Percentiles rank a stretch among this genome's conserved stretches.
phyloP scores from a whole-genome alignment of 2,329 filamentous ascomycete genomes.

The Meredithiella fracta region DNA sequence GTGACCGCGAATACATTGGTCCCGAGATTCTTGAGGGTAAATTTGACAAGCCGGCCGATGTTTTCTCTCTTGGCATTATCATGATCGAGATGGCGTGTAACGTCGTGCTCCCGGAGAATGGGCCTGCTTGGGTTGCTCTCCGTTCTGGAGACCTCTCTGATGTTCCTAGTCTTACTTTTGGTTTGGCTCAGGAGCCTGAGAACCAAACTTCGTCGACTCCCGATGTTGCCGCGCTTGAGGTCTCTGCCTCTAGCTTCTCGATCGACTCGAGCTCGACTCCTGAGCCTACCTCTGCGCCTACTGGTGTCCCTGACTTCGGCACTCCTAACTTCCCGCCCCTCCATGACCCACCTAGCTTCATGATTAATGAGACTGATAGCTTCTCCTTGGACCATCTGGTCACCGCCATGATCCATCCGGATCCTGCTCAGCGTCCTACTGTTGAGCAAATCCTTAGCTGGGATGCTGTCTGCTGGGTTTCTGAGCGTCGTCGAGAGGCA shows the following conservation, averaged over 20 bases:
- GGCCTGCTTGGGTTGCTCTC: slow-evolving; percentile 75
- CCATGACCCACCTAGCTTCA: slow-evolving; percentile 62
- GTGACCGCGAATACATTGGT: slow-evolving; percentile 90
- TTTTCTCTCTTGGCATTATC: slow-evolving; percentile 88
- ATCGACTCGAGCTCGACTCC: background rate
- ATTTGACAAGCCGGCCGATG: slow-evolving; percentile 79
- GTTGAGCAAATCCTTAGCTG: slow-evolving; percentile 57
- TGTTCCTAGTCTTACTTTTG: slow-evolving; percentile 74
- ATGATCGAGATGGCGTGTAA: slow-evolving; percentile 91
- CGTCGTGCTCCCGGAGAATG: slow-evolving; percentile 84
- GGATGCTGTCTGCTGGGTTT: slow-evolving; percentile 66
- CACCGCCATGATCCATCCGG: slow-evolving; percentile 69
- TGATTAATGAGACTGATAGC: slow-evolving; percentile 57
- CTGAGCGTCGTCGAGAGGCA: slow-evolving; percentile 58
- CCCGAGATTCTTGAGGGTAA: slow-evolving; percentile 77
- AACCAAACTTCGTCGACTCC: background rate
- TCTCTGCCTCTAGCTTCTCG: slow-evolving; percentile 3
- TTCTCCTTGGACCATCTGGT: slow-evolving; percentile 74
- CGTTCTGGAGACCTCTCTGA: slow-evolving; percentile 79
- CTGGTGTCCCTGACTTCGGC: slow-evolving; percentile 22
- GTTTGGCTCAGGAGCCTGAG: slow-evolving; percentile 47
- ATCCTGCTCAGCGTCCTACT: slow-evolving; percentile 55
- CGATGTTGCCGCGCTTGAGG: background rate
- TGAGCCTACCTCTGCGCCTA: background rate
- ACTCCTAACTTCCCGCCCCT: slow-evolving; percentile 33